A percentile compares a stretch with the other conserved stretches of the same genome.
Conservation (phyloP, 306 rosid species). For the Benincasa hispida region DNA sequence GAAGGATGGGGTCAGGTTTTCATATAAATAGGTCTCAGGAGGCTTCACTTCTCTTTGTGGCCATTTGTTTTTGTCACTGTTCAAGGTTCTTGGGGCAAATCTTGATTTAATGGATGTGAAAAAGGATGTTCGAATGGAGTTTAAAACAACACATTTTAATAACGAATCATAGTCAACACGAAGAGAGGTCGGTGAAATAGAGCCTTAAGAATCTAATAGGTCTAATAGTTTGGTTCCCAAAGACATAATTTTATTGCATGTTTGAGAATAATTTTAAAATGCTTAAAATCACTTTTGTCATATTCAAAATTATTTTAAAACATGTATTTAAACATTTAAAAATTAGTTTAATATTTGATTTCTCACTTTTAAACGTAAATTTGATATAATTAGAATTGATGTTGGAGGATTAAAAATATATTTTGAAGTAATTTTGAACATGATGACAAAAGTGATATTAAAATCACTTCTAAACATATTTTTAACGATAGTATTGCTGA, state of each 20-base stretch:
- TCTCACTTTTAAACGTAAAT: too few relatives aligned
- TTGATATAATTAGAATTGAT: too few relatives aligned
- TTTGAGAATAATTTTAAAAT: neutral
- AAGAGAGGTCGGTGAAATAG: neutral
- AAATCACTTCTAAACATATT: too few relatives aligned
- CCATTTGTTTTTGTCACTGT: neutral
- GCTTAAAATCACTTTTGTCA: neutral
- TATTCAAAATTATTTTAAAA: too few relatives aligned
- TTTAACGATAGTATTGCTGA: too few relatives aligned
- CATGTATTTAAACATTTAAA: too few relatives aligned
- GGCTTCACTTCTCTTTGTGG: neutral
- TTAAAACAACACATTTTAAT: neutral
- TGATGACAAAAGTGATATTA: too few relatives aligned
- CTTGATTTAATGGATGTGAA: neutral
- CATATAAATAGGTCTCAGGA: neutral
- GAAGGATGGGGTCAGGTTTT: neutral
- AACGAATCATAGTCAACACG: neutral
- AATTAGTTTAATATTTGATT: too few relatives aligned
- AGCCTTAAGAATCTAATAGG: neutral
- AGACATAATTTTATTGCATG: neutral
- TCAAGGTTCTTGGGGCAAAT: neutral
- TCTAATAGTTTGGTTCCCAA: neutral
- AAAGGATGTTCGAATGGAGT: neutral
- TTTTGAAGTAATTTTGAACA: too few relatives aligned
- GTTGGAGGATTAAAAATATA: too few relatives aligned